A percentile compares a stretch with the other conserved stretches of the same genome.
Conservation (phyloP, 179 eudicot genomes). For the Corrigiola litoralis region DNA sequence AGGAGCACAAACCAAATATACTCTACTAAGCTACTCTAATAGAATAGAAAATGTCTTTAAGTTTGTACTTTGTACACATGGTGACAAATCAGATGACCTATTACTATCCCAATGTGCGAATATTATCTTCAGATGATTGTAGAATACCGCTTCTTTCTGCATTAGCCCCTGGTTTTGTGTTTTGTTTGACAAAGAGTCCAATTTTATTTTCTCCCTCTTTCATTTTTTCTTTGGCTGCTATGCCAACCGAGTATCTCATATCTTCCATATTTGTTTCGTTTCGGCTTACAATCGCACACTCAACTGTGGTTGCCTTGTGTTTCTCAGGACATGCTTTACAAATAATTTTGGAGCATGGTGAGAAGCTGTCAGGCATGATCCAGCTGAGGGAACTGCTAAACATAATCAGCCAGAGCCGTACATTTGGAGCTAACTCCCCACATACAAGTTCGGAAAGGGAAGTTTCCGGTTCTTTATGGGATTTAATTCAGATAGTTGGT, state of each 20-base stretch:
- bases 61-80: no score
- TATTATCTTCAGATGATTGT: neutral
- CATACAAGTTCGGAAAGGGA: slow-evolving; percentile 41
- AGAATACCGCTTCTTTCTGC: no score
- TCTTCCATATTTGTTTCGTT: neutral
- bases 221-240: neutral
- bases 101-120: no score
- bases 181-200: no score
- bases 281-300: neutral
- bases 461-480: slow-evolving; percentile 84
- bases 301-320: neutral
- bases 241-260: neutral
- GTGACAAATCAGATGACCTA: no score
- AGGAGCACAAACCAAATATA: no score
- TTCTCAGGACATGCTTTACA: slow-evolving; percentile 80
- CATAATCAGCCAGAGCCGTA: slow-evolving; percentile 53
- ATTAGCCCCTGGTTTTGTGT: no score
- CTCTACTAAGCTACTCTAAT: no score
- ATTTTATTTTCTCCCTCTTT: neutral
- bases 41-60: no score
- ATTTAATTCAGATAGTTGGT: slow-evolving; percentile 88
- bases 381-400: slow-evolving; percentile 78
- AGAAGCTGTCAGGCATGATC: slow-evolving; percentile 85
- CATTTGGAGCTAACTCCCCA: slow-evolving; percentile 37
- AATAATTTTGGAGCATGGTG: slow-evolving; percentile 92